Evolutionary conservation across 805 yeast genomes (phyloP), one percentile per base, ranked within the genome.

Genomic region (Ogataea methylovora): DNA sequence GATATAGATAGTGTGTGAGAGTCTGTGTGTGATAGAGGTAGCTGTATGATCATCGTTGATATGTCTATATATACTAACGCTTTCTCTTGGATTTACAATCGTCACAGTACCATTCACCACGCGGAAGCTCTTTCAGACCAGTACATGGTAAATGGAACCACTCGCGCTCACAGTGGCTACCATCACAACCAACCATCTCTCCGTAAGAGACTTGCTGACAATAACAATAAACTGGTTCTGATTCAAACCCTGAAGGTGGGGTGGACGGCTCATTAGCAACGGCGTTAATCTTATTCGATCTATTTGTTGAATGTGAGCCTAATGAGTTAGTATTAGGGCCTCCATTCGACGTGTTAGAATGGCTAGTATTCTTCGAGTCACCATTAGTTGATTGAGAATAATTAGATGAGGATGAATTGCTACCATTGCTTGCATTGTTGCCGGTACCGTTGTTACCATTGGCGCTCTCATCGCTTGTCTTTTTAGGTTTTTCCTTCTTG

Each of bases 101-200:
- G 36, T 79, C 78, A 52, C 90, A 82, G 46, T 73, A 79, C 90
- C 90, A 82, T 48, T 79, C 80, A 10, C 87, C 87, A 62, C 79
- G 83, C 2, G 97, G 97, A 5, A 90, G 73, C 32, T 86, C 79
- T 33, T 79, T 76, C 47, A 87, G 69, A 1, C 95, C 95, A 28
- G 85, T 83, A 59, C 97, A 88, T 13, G 94, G 94, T 45, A 90
- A 65, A 63, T 88, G 97, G 61, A 88, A 88, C 97, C 97, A 88
- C 57, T 88, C 97, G 35, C 86, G 68, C 54, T 79, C 79, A 63
- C 97, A 90, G 38, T 79, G 76, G 24, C 84, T 88, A 10, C 96
- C 97, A 52, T 92, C 98, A 61, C 98, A 92, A 2, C 95, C 98
- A 40, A 92, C 97, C 98, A 92, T 92, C 52, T 92, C 97, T 14